Conservation (phyloP, 164 flowering plant species). For the Stephania yunnanensis region DNA sequence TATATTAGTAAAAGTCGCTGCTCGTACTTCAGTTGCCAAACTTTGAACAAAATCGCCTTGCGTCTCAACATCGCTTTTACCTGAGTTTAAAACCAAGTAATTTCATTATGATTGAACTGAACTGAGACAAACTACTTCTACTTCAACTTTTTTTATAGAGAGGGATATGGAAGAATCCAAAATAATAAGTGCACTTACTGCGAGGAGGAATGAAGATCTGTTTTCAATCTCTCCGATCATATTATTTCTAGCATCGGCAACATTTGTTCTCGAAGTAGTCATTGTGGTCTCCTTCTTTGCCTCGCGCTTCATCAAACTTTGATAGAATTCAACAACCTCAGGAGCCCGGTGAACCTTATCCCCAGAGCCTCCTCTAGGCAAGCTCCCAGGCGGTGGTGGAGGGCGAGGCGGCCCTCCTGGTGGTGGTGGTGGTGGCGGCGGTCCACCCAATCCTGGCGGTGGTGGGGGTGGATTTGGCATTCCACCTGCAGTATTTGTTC, state of each 20-base stretch:
- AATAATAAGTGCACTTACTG: conserved; percentile 43
- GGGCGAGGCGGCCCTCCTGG: conserved; percentile 80
- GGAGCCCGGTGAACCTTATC: conserved; percentile 97
- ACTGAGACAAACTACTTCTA: background rate
- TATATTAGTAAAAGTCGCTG: conserved; percentile 64
- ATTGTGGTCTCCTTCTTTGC: conserved; percentile 71
- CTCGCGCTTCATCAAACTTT: conserved; percentile 90
- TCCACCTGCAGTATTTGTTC: conserved; percentile 31
- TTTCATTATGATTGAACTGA: conserved; percentile 4
- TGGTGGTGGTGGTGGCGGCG: conserved; percentile 67
- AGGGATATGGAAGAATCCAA: background rate
- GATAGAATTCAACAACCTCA: conserved; percentile 92
- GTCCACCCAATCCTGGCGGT: conserved; percentile 46
- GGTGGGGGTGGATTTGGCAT: conserved; percentile 46
- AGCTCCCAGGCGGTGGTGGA: conserved; percentile 85
- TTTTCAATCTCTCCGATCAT: conserved; percentile 98
- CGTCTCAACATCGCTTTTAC: conserved; percentile 97
- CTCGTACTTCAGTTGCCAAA: conserved; percentile 87
- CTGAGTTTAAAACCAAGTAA: conserved; percentile 34
- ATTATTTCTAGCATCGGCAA: conserved; percentile 71
- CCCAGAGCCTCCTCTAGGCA: conserved; percentile 51
- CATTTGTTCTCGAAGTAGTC: conserved; percentile 40
- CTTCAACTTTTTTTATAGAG: background rate
- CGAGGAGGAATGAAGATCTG: conserved; percentile 82
- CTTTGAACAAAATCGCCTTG: conserved; percentile 98